Base-by-base conservation (phyloP, 1,139 yeast genomes). In the Taiozyma sp. region DNA sequence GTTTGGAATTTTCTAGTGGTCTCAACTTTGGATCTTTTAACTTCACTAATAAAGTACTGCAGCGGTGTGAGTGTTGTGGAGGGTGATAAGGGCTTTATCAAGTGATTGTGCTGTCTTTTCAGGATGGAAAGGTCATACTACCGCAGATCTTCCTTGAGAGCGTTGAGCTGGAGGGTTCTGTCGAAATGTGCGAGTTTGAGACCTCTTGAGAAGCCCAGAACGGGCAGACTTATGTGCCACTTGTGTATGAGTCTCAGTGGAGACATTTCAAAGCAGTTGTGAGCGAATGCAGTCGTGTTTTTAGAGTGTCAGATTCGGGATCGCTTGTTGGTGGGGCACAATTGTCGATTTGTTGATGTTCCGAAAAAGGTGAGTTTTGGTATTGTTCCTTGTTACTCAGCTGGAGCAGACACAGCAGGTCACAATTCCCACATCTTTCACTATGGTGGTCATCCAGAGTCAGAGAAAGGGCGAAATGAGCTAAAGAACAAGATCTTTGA, bases 371-470 rank as follows among this genome's bases (percentile, higher is more conserved):
- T 16, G 19, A 16, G 2, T 16, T 16, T 16, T 16, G 2, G 19
- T 16, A 16, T 16, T 16, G 19, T 16, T 16, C 19, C 19, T 16
- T 16, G 2, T 16, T 16, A 16, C 19, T 16, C 19, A 16, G 19
- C 2, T 16, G 19, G 19, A 16, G 19, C 19, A 16, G 19, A 16
- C 1, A 16, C 19, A 16, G 19, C 2, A 16, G 2, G 19, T 2
- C 19, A 16, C 19, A 16, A 16, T 29, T 55, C 53, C 50, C 56
- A 55, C 24, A 50, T 55, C n/a, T 53, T 53, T 29, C 53, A 53
- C 49, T 37, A 42, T 16, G 26, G 43, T n/a, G 39, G 34, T 3
- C 30, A 45, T 40, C 35, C 21, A n/a, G n/a, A 22, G 10, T 52
- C 54, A 14, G 30, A 35, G 19, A 24, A 19, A 1, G 56, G 50